Percentiles rank a stretch among this genome's conserved stretches.
Evolutionary conservation across 192 early-diverging fungal species (phyloP).

Genomic region (Pilobolus umbonatus): DNA sequence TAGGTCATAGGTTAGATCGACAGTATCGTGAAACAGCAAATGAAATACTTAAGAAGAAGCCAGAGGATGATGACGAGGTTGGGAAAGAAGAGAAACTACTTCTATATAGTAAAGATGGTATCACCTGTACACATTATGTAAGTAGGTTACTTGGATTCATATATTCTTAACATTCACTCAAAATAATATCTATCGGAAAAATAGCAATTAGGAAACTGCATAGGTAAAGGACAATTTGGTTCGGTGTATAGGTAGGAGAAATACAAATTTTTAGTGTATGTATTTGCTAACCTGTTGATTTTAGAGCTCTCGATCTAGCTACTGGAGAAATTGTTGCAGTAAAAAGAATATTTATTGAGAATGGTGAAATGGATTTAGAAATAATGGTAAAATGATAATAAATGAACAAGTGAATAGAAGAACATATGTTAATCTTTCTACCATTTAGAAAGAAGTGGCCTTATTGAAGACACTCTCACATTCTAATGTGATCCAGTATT

Average conservation of each 20-base stretch:
- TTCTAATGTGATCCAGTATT: conserved; percentile 80
- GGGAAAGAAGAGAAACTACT: conserved; percentile 18
- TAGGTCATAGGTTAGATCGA: conserved; percentile 17
- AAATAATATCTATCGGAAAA: conserved; percentile 33
- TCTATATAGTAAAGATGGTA: conserved; percentile 35
- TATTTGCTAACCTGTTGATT: not conserved
- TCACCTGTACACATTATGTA: conserved; percentile 46
- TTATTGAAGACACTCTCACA: conserved; percentile 81
- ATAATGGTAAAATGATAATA: conserved; percentile 52
- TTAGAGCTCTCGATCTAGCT: conserved; percentile 72
- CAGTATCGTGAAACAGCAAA: conserved; percentile 19
- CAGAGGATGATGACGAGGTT: conserved; percentile 9
- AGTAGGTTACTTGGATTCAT: not conserved
- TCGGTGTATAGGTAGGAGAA: conserved; percentile 65
- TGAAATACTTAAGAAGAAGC: conserved; percentile 4
- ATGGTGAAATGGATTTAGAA: conserved; percentile 60
- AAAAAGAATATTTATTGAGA: conserved; percentile 77
- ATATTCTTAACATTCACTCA: conserved; percentile 35
- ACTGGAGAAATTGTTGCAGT: conserved; percentile 83
- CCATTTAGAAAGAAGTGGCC: conserved; percentile 65
- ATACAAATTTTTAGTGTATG: not conserved
- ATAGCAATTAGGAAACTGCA: conserved; percentile 82
- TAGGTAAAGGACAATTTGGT: conserved; percentile 88
- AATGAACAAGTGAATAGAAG: not conserved
- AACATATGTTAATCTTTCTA: not conserved